Evolutionary conservation across 2,329 filamentous ascomycete genomes (phyloP).

Genomic region (Torrubiella hemipterigena): DNA sequence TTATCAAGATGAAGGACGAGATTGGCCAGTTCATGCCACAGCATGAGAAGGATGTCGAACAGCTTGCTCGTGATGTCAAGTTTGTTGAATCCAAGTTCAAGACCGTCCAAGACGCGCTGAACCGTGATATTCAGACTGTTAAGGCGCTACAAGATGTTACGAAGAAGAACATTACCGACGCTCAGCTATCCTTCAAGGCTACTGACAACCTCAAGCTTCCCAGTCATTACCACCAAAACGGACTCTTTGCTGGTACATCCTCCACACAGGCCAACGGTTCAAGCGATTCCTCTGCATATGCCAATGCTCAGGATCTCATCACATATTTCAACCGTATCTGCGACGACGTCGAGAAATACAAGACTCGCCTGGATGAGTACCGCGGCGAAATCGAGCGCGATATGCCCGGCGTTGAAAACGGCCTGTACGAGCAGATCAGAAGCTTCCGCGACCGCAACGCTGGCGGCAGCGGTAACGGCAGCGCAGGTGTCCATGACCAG

Average conservation of each 20-base stretch:
- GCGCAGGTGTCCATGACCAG: constrained; percentile 21
- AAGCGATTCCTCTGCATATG: constrained; percentile 22
- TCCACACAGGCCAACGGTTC: constrained; percentile 15
- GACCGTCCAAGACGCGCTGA: constrained; percentile 30
- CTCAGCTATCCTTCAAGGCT: constrained; percentile 59
- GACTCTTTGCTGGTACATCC: constrained; percentile 25
- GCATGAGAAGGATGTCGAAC: constrained; percentile 35
- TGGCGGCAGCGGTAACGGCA: constrained; percentile 10
- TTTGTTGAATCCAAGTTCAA: constrained; percentile 38
- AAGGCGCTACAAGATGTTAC: constrained; percentile 47
- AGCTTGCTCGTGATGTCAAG: constrained; percentile 33
- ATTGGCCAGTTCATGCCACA: constrained; percentile 56
- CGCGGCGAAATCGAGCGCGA: constrained; percentile 33
- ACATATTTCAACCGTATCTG: constrained; percentile 32
- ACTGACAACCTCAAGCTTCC: constrained; percentile 66
- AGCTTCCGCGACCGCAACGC: constrained; percentile 19
- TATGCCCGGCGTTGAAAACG: constrained; percentile 35
- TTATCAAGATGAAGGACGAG: constrained; percentile 67
- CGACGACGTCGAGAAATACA: constrained; percentile 30
- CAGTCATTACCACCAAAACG: constrained; percentile 37
- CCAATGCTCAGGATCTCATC: constrained; percentile 29
- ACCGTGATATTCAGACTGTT: constrained; percentile 50
- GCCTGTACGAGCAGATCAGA: constrained; percentile 30
- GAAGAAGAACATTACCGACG: constrained; percentile 56
- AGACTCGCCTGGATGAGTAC: constrained; percentile 29